phyloP scores from a whole-genome alignment of 1,284 basidiomycete species.

The Singerocomus rubriflavus region DNA sequence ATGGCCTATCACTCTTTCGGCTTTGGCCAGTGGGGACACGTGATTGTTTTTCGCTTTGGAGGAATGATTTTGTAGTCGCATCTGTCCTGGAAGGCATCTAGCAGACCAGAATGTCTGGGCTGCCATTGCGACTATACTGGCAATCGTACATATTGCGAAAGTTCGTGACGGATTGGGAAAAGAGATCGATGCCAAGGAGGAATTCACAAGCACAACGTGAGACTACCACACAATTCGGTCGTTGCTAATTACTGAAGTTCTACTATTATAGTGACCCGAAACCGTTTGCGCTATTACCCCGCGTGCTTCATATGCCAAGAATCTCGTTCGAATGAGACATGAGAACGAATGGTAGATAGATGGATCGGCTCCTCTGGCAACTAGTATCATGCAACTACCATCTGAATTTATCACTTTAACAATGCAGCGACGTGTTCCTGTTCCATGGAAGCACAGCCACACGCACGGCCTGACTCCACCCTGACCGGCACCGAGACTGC shows the following conservation, averaged over 20 bases:
- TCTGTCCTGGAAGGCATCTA: conserved; percentile 26
- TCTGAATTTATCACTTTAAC: too few species aligned
- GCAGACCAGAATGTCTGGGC: conserved; percentile 28
- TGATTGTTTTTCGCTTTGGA: not conserved
- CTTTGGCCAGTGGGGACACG: conserved; percentile 25
- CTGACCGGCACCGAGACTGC: conserved; percentile 2
- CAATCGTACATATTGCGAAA: conserved; percentile 23
- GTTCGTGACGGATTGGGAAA: conserved; percentile 16
- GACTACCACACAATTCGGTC: not conserved
- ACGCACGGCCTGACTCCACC: not conserved
- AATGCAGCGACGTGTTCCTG: too few species aligned
- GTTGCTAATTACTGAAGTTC: conserved; percentile 4
- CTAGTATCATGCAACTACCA: too few species aligned
- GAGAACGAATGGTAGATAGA: not conserved
- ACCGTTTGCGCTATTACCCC: conserved; percentile 24
- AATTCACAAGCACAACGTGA: conserved; percentile 26
- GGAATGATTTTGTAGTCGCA: conserved; percentile 14
- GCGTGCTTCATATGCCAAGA: conserved; percentile 14
- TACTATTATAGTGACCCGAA: conserved; percentile 17
- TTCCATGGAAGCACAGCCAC: conserved; percentile 11
- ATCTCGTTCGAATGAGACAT: conserved; percentile 15
- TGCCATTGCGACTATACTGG: conserved; percentile 22
- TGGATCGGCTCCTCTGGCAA: too few species aligned
- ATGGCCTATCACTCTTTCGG: conserved; percentile 14
- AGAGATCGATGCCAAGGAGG: conserved; percentile 21